Conservation (phyloP, 2,329 filamentous ascomycete species). For the Penicillium sp. region DNA sequence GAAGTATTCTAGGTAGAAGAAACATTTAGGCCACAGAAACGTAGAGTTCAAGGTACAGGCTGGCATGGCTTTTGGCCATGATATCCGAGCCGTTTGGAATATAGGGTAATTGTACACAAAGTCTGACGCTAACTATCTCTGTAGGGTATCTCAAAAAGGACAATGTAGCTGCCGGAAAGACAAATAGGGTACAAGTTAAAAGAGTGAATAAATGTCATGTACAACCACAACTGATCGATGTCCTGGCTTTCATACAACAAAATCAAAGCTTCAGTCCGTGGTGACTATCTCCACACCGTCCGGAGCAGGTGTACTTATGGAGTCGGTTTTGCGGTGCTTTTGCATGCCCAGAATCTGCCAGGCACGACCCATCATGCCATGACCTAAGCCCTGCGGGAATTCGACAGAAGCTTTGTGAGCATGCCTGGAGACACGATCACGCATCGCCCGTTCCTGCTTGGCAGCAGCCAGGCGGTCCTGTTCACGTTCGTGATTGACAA, state of each 20-base stretch:
- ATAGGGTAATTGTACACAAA: constrained; percentile 1
- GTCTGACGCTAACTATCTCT: constrained; percentile 1
- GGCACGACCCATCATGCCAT: constrained; percentile 44
- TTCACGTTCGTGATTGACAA: constrained; percentile 39
- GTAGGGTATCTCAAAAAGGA: constrained; percentile 13
- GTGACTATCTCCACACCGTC: constrained; percentile 24
- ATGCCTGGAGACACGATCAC: constrained; percentile 31
- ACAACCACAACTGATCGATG: constrained; percentile 1
- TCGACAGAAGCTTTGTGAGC: constrained; percentile 31
- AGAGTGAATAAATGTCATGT: constrained; percentile 6
- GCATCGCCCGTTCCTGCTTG: constrained; percentile 34
- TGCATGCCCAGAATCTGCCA: constrained; percentile 46
- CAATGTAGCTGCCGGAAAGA: constrained; percentile 12
- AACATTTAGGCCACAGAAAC: not conserved
- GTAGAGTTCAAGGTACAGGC: not conserved
- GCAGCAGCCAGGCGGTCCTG: constrained; percentile 38
- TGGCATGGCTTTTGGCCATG: not conserved
- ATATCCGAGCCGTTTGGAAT: not conserved
- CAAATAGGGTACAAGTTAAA: constrained; percentile 14
- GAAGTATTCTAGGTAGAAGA: not conserved
- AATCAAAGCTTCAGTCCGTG: constrained; percentile 10
- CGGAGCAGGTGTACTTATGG: constrained; percentile 12
- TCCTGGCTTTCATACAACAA: not conserved
- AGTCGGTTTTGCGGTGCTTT: constrained; percentile 29
- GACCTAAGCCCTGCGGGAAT: constrained; percentile 35